These are phyloP conservation scores for Termitomyces sp. DNA, from an alignment of 768 basidiomycete species.

Conservation along the genomic window DNA sequence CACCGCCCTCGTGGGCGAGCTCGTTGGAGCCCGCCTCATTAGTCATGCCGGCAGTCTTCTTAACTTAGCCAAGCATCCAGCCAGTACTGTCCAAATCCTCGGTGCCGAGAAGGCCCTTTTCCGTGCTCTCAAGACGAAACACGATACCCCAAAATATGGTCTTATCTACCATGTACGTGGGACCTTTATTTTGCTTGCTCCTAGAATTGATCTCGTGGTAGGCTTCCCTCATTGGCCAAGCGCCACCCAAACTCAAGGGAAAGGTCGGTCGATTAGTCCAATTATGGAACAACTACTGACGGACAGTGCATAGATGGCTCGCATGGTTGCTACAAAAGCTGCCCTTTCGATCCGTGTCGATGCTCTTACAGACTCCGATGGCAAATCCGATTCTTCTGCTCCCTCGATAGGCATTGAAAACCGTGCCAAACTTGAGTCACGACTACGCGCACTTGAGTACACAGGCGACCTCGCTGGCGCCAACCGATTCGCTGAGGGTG, in stretches of 20 bases:
- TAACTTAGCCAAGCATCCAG: slow-evolving; percentile 95
- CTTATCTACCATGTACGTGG: slow-evolving; percentile 90
- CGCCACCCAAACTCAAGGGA: slow-evolving; percentile 96
- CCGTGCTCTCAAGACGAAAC: slow-evolving; percentile 97
- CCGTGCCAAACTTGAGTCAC: slow-evolving; percentile 92
- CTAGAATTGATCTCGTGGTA: slow-evolving; percentile 22
- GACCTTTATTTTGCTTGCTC: not conserved
- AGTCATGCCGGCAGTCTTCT: slow-evolving; percentile 95
- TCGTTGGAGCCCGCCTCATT: slow-evolving; percentile 89
- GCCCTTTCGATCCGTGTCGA: slow-evolving; percentile 97
- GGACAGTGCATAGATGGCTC: slow-evolving; percentile 70
- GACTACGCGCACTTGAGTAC: slow-evolving; percentile 84
- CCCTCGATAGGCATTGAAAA: slow-evolving; percentile 90
- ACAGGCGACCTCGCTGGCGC: slow-evolving; percentile 71
- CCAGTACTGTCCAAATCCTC: slow-evolving; percentile 96
- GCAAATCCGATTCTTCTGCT: slow-evolving; percentile 77
- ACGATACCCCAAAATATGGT: slow-evolving; percentile 98
- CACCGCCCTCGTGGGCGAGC: slow-evolving; percentile 87
- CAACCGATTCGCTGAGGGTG: slow-evolving; percentile 56
- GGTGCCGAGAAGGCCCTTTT: slow-evolving; percentile 99
- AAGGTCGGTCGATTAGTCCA: slow-evolving; percentile 45
- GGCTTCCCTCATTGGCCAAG: slow-evolving; percentile 96
- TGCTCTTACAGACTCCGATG: slow-evolving; percentile 88
- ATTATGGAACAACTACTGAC: not conserved
- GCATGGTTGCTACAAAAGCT: slow-evolving; percentile 99